phyloP scores from a whole-genome alignment of 2,329 filamentous ascomycete genomes.

The Alternaria sp. region DNA sequence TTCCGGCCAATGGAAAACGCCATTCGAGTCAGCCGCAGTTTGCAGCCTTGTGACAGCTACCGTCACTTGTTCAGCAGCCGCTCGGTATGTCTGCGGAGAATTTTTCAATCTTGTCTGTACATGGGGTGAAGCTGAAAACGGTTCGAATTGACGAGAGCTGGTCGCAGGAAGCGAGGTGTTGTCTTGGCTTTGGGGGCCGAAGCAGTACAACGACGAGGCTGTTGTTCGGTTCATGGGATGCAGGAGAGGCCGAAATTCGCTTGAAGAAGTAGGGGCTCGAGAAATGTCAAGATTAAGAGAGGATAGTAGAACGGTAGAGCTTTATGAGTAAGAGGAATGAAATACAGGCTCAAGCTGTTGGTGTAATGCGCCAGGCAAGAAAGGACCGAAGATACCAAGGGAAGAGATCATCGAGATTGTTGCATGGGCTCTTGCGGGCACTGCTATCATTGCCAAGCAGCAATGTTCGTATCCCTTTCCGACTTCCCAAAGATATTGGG shows the following conservation, averaged over 20 bases:
- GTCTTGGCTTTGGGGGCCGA: neutral
- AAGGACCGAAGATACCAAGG: neutral
- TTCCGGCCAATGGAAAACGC: slow-evolving; percentile 2
- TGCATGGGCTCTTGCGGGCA: neutral
- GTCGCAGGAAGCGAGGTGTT: neutral
- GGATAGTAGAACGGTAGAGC: neutral
- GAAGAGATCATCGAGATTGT: neutral
- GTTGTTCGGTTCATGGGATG: neutral
- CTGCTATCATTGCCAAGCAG: neutral
- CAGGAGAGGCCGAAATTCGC: neutral
- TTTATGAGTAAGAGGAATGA: neutral
- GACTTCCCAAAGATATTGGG: neutral
- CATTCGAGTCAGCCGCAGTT: slow-evolving; percentile 1
- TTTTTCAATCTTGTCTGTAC: neutral
- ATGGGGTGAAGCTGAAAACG: neutral
- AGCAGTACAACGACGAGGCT: neutral
- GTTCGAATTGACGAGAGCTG: neutral
- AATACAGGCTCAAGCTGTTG: neutral
- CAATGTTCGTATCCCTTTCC: neutral
- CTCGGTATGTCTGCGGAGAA: neutral
- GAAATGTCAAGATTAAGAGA: too few relatives aligned
- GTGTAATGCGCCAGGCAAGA: neutral
- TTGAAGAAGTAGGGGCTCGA: neutral
- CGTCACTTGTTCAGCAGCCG: slow-evolving; percentile 1
- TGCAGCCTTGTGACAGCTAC: neutral